Evolutionary conservation across 345 rosid genomes (phyloP), one percentile per base, ranked within the genome.

Genomic region (Cardamine chenopodiifolia): DNA sequence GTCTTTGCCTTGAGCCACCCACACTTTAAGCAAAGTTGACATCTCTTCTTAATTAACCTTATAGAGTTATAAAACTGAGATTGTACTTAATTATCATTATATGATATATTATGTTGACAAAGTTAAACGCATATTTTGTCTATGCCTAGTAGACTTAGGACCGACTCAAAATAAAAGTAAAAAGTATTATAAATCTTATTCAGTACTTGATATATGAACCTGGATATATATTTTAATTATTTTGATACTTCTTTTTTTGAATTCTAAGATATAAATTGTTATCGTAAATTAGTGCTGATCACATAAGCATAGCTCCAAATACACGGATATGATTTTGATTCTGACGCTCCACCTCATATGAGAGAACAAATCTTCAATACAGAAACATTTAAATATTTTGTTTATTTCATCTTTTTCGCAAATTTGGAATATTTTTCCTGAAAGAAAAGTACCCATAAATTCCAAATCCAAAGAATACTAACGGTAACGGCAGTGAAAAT

Each of bases 391-490:
- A 11, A 7, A 71, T 25, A 8, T 17, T 12, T 23, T 3, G n/a
- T 56, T 37, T 29, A 47, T 7, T 42, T 37, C 2, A 62, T 19
- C 14, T 61, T 68, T 80, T 85, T 82, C 5, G 78, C 71, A 64
- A 67, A 78, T 72, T 74, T 80, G 15, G 55, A 78, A 50, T 74
- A 78, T 70, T 72, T 77, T 62, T 83, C 89, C 63, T 81, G 70
- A 66, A 74, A 79, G 50, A 83, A 84, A 26, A 85, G 79, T 23
- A 81, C 64, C 95, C 98, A 94, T 74, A 91, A 83, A 70, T 88
- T 91, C 25, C 80, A 65, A 64, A 94, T 76, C 97, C 98, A 91
- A 67, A 86, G 63, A 17, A 90, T 81, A 77, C 98, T 91, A 70
- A 90, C 89, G 73, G 73, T 76, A 61, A 84, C 86, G 14, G 97